A percentile compares a stretch with the other conserved stretches of the same genome.
Evolutionary conservation across 805 yeast species (phyloP).

Genomic region (Scheffersomyces amazonensis): DNA sequence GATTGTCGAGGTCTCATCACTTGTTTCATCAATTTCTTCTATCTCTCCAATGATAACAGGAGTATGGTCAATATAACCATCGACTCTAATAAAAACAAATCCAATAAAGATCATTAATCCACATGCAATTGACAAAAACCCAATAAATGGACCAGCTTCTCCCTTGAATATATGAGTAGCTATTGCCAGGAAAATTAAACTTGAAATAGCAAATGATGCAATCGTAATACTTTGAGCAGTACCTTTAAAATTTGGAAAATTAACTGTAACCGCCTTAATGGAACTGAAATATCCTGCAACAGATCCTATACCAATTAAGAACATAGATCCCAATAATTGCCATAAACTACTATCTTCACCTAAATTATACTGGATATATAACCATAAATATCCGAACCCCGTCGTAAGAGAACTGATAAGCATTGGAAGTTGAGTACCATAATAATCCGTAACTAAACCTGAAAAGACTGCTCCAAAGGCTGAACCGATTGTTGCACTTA

Average conservation of each 20-base stretch:
- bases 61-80: slow-evolving; percentile 18
- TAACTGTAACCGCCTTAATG: slow-evolving; percentile 30
- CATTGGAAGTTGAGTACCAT: slow-evolving; percentile 34
- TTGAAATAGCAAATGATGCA: slow-evolving; percentile 35
- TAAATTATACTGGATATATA: slow-evolving; percentile 16
- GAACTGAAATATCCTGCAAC: slow-evolving; percentile 31
- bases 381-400: slow-evolving; percentile 25
- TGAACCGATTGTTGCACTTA: slow-evolving; percentile 28
- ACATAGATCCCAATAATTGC: slow-evolving; percentile 22
- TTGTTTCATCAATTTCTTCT: slow-evolving; percentile 2
- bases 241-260: slow-evolving; percentile 30
- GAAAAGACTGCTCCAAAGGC: slow-evolving; percentile 31
- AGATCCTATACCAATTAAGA: slow-evolving; percentile 30
- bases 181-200: slow-evolving; percentile 22
- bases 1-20: neutral
- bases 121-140: slow-evolving; percentile 19
- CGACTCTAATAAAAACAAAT: slow-evolving; percentile 27
- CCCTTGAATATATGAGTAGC: slow-evolving; percentile 18
- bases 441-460: slow-evolving; percentile 29
- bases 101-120: slow-evolving; percentile 24
- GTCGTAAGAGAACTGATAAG: slow-evolving; percentile 20
- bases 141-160: slow-evolving; percentile 19
- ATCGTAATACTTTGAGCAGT: slow-evolving; percentile 35
- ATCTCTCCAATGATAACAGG: slow-evolving; percentile 6
- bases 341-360: slow-evolving; percentile 15